These are phyloP conservation scores for Penstemon eatonii DNA, from an alignment of 257 asterid genomes.

Conservation along the genomic window DNA sequence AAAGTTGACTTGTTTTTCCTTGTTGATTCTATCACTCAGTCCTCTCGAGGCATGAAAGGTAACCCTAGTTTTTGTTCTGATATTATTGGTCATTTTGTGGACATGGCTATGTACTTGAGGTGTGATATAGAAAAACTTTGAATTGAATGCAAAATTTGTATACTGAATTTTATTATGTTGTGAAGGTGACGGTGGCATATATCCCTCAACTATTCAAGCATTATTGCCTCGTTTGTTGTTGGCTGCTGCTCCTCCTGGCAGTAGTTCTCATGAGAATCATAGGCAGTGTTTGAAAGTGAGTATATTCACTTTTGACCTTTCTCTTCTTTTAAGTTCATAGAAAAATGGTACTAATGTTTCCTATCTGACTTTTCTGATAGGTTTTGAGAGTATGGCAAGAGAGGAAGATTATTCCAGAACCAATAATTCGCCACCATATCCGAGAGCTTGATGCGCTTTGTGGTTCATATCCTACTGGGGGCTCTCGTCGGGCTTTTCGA, in stretches of 20 bases:
- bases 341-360: conserved; percentile 15
- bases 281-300: conserved; percentile 90
- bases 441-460: conserved; percentile 80
- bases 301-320: conserved; percentile 23
- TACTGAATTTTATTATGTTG: conserved; percentile 31
- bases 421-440: conserved; percentile 71
- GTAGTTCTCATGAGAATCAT: conserved; percentile 73
- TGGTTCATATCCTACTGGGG: conserved; percentile 56
- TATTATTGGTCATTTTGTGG: conserved; percentile 15
- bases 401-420: conserved; percentile 79
- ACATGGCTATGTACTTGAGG: conserved; percentile 20
- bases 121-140: conserved; percentile 2
- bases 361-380: conserved; percentile 41
- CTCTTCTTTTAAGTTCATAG: conserved; percentile 2
- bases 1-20: conserved; percentile 85
- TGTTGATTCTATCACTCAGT: conserved; percentile 81
- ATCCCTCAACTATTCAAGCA: conserved; percentile 78
- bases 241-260: conserved; percentile 91
- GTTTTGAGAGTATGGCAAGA: conserved; percentile 95
- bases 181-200: conserved; percentile 77
- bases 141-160: background rate
- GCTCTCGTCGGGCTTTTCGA: conserved; percentile 62
- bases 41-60: conserved; percentile 83
- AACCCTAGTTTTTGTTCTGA: conserved; percentile 26
- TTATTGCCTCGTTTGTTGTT: conserved; percentile 70